These are phyloP conservation scores for Pharus latifolius DNA, from an alignment of 176 grass and related monocot species.

Conservation along the genomic window DNA sequence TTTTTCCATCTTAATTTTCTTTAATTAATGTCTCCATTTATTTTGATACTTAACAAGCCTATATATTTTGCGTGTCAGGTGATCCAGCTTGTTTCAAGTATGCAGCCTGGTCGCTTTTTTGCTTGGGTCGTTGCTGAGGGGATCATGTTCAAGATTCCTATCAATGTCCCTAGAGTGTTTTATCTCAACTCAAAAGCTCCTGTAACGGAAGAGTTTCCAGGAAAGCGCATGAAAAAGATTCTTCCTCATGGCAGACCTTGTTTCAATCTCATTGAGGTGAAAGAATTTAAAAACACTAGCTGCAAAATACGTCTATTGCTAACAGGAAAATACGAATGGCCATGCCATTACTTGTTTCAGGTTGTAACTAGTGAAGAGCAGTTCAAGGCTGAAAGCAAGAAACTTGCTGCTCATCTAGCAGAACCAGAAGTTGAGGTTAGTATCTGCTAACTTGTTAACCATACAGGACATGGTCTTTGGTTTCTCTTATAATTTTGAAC, in stretches of 20 bases:
- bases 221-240: constrained; percentile 87
- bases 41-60: neutral
- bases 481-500: constrained; percentile 7
- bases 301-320: constrained; percentile 17
- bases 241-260: constrained; percentile 85
- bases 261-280: constrained; percentile 95
- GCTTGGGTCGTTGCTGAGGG: constrained; percentile 91
- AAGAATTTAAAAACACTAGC: constrained; percentile 3
- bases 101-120: constrained; percentile 53
- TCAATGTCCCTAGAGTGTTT: constrained; percentile 67
- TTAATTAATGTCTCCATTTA: neutral
- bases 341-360: constrained; percentile 26
- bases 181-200: constrained; percentile 84
- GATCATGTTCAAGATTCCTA: constrained; percentile 83
- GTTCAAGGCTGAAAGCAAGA: constrained; percentile 80
- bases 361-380: constrained; percentile 86
- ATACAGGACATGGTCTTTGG: neutral
- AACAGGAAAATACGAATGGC: constrained; percentile 4
- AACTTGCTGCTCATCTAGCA: constrained; percentile 77
- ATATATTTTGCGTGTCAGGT: constrained; percentile 54
- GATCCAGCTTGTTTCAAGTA: constrained; percentile 72
- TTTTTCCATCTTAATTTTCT: neutral
- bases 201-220: constrained; percentile 78
- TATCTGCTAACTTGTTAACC: constrained; percentile 5
- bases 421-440: constrained; percentile 89